Conservation (phyloP, 192 early-diverging fungal species). For the Geranomyces variabilis region DNA sequence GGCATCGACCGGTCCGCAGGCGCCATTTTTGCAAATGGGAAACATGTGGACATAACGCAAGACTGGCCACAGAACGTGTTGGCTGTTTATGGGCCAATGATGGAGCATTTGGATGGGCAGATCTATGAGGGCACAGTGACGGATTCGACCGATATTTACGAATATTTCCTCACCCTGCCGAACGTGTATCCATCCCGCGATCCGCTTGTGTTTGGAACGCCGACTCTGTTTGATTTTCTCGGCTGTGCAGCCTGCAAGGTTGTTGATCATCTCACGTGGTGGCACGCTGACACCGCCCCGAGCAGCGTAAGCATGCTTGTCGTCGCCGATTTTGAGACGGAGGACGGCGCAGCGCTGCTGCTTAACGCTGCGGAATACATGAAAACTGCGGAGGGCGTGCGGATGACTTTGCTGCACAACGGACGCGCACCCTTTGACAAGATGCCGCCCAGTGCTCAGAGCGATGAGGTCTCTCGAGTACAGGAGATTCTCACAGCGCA, state of each 20-base stretch:
- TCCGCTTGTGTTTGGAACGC: conserved; percentile 58
- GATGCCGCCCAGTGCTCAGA: neutral
- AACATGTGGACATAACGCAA: conserved; percentile 59
- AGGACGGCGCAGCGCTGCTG: conserved; percentile 54
- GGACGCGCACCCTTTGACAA: neutral
- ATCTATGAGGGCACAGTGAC: conserved; percentile 58
- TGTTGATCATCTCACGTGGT: conserved; percentile 11
- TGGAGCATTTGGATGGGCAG: conserved; percentile 47
- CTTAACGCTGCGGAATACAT: conserved; percentile 17
- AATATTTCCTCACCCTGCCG: conserved; percentile 69
- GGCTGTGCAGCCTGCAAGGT: neutral
- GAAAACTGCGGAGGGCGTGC: conserved; percentile 8
- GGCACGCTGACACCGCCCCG: neutral
- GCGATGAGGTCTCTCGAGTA: neutral
- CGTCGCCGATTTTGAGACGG: conserved; percentile 40
- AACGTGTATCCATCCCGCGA: conserved; percentile 68
- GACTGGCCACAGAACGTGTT: conserved; percentile 61
- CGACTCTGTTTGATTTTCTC: conserved; percentile 21
- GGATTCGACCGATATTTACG: conserved; percentile 65
- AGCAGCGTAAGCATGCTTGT: conserved; percentile 30
- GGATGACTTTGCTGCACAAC: conserved; percentile 18
- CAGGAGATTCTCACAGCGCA: neutral
- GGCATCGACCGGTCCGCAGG: conserved; percentile 27
- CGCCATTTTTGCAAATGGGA: conserved; percentile 80
- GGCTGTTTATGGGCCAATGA: conserved; percentile 54